Conservation (phyloP, 1,284 basidiomycete species). For the Polyporus tsugae region DNA sequence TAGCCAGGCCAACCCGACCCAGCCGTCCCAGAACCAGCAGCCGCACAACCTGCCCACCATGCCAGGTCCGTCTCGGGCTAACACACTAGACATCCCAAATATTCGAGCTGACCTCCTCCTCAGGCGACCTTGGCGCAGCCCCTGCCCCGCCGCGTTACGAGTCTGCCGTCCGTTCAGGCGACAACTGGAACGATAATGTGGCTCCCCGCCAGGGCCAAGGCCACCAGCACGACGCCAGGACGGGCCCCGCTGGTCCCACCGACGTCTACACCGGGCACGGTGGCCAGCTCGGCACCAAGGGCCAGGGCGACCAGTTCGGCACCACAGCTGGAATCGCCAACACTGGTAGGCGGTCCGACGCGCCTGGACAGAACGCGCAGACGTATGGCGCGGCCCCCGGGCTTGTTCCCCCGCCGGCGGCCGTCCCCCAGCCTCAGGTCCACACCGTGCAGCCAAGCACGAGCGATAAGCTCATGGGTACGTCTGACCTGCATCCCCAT, state of each 20-base stretch:
- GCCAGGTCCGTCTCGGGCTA: neutral
- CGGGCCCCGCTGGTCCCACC: neutral
- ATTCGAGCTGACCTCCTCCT: neutral
- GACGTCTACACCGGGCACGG: conserved; percentile 14
- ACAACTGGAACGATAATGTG: neutral
- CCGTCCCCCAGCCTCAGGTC: neutral
- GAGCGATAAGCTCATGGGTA: conserved; percentile 22
- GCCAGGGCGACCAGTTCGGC: neutral
- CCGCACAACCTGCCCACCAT: neutral
- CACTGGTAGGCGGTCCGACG: neutral
- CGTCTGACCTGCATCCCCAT: neutral
- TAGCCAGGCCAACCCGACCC: neutral
- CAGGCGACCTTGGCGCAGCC: neutral
- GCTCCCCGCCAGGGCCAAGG: neutral
- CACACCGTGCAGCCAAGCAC: neutral
- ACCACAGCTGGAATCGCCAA: neutral
- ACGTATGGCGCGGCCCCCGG: neutral
- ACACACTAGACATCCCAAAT: neutral
- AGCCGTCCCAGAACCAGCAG: neutral
- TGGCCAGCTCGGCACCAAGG: conserved; percentile 12
- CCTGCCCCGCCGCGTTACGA: neutral
- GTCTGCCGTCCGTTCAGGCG: neutral
- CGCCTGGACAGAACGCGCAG: neutral
- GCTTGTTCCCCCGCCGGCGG: neutral
- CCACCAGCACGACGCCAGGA: neutral